Conservation (phyloP, 768 basidiomycete genomes). For the Lactarius sanguifluus region DNA sequence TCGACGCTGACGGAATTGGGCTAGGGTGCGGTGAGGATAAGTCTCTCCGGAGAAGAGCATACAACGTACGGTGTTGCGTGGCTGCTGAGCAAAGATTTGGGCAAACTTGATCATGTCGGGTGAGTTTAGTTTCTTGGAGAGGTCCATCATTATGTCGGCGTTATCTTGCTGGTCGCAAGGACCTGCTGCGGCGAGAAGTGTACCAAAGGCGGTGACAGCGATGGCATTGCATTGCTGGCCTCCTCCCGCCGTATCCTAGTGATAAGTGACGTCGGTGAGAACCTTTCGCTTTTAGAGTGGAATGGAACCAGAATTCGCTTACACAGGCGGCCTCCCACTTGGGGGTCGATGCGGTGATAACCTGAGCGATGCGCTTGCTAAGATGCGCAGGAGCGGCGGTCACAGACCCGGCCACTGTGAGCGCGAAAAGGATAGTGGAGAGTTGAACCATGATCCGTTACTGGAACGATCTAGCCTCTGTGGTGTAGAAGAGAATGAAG, state of each 20-base stretch:
- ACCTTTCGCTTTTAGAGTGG: neutral
- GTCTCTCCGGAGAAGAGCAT: neutral
- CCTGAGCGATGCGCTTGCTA: slow-evolving; percentile 49
- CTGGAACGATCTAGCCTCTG: neutral
- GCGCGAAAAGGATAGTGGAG: slow-evolving; percentile 35
- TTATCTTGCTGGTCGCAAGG: slow-evolving; percentile 47
- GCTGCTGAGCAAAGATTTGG: slow-evolving; percentile 57
- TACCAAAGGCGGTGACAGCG: slow-evolving; percentile 54
- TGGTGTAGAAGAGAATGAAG: neutral
- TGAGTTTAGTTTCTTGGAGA: slow-evolving; percentile 49
- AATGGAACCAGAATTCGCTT: slow-evolving; percentile 30
- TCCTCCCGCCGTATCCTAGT: slow-evolving; percentile 55
- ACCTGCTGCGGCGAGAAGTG: slow-evolving; percentile 54
- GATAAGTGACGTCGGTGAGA: neutral
- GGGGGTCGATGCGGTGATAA: slow-evolving; percentile 41
- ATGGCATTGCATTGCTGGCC: slow-evolving; percentile 55
- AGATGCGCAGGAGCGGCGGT: slow-evolving; percentile 39
- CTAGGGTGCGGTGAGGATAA: slow-evolving; percentile 31
- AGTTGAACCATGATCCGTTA: slow-evolving; percentile 37
- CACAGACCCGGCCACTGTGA: slow-evolving; percentile 37
- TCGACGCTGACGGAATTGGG: slow-evolving; percentile 46
- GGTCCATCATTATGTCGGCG: slow-evolving; percentile 50
- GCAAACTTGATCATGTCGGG: slow-evolving; percentile 50
- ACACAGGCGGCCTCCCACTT: slow-evolving; percentile 52
- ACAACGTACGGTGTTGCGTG: slow-evolving; percentile 50